Evolutionary conservation across 2,329 filamentous ascomycete genomes (phyloP), one percentile per base, ranked within the genome.

Genomic region (Dactylellina sp.): DNA sequence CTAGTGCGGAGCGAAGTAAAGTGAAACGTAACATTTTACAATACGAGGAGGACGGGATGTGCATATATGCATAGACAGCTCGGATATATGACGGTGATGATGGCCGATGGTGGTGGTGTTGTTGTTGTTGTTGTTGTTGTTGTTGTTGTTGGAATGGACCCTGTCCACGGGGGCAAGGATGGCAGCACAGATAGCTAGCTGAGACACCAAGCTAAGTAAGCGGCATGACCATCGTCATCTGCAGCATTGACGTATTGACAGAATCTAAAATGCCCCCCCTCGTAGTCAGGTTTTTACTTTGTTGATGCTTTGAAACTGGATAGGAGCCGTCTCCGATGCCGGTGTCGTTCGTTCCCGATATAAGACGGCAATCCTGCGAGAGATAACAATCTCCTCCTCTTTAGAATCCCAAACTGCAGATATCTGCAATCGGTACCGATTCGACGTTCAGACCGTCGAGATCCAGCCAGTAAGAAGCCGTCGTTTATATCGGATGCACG

Each of bases 151-250:
- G 46, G 16, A 28, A n/a, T 2, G 20, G 14, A 9, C 20, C 16
- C n/a, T n/a, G 46, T 25, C 22, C 49, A 53, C 49, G 49, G 18
- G 32, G 49, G 28, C 49, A 53, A n/a, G 49, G 28, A 35, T 53
- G 22, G 9, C 7, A 37, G 49, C 16, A 53, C 2, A 14, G n/a
- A 53, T 7, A 40, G 37, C 49, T 7, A 50, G 20, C 11, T 16
- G 12, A 35, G 9, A 7, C 11, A 47, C n/a, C n/a, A 16, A n/a
- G n/a, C n/a, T n/a, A n/a, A n/a, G n/a, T n/a, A n/a, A n/a, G 28
- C 28, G 28, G 53, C 53, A 57, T 57, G 53, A 57, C 39, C 53
- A 44, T 57, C 53, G 53, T 57, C 53, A 57, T 57, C 6, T 57
- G 53, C 53, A 57, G 11, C 16, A 46, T 46, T 46, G 42, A 46